These are phyloP conservation scores for Pseudotsuga menziesii DNA, from an alignment of 75 land plant genomes.

Conservation along the genomic window DNA sequence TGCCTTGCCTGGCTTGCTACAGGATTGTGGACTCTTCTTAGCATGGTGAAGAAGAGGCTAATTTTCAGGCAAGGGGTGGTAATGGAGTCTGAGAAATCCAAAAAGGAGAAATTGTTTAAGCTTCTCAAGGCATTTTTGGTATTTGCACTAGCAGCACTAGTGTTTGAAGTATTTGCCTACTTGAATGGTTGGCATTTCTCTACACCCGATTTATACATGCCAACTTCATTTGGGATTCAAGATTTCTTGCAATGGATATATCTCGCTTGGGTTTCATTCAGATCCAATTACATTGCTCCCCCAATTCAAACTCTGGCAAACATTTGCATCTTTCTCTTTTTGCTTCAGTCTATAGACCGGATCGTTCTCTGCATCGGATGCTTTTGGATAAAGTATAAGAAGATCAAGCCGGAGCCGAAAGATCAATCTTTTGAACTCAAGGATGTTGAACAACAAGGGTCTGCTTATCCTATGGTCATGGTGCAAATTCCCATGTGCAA, in stretches of 20 bases:
- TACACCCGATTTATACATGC: slow-evolving; percentile 43
- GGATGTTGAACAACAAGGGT: slow-evolving; percentile 47
- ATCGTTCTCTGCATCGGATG: slow-evolving; percentile 70
- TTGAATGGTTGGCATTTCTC: slow-evolving; percentile 73
- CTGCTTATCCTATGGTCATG: slow-evolving; percentile 75
- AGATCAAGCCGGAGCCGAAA: slow-evolving; percentile 50
- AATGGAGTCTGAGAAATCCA: slow-evolving; percentile 32
- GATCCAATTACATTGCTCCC: slow-evolving; percentile 75
- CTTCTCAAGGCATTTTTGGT: slow-evolving; percentile 50
- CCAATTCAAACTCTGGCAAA: slow-evolving; percentile 56
- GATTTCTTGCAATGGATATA: slow-evolving; percentile 50
- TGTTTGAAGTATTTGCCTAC: slow-evolving; percentile 64
- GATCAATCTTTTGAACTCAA: slow-evolving; percentile 43
- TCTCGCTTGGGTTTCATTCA: slow-evolving; percentile 53
- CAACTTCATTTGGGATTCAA: slow-evolving; percentile 32
- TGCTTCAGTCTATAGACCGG: slow-evolving; percentile 72
- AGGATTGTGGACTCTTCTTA: slow-evolving; percentile 53
- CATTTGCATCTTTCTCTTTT: slow-evolving; percentile 64
- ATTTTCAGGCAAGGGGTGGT: slow-evolving; percentile 32
- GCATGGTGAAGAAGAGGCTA: slow-evolving; percentile 51
- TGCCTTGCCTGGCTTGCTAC: slow-evolving; percentile 62
- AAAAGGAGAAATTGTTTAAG: slow-evolving; percentile 45
- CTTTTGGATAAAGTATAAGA: slow-evolving; percentile 70
- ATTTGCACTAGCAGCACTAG: slow-evolving; percentile 39
- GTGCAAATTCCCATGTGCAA: slow-evolving; percentile 90